Evolutionary conservation across 805 yeast species (phyloP).

Genomic region (Ogataea allantospora): DNA sequence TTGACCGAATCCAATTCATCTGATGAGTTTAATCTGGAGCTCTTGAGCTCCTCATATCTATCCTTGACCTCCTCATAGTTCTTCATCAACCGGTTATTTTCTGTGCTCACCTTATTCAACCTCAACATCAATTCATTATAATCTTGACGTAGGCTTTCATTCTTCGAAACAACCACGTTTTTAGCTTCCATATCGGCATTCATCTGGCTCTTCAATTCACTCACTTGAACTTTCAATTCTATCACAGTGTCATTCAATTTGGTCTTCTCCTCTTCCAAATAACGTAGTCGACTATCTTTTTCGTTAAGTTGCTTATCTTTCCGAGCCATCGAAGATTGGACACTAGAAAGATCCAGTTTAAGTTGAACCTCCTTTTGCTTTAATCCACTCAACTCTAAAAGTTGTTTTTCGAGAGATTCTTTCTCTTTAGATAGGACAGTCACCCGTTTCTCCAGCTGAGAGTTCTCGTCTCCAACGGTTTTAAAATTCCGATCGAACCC

Average conservation of each 20-base stretch:
- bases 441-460: conserved; percentile 31
- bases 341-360: conserved; percentile 48
- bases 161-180: conserved; percentile 40
- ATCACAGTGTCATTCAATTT: conserved; percentile 38
- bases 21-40: conserved; percentile 24
- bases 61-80: conserved; percentile 40
- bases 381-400: conserved; percentile 41
- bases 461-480: conserved; percentile 29
- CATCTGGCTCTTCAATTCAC: conserved; percentile 39
- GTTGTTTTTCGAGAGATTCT: conserved; percentile 21
- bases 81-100: conserved; percentile 39
- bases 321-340: conserved; percentile 42
- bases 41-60: conserved; percentile 38
- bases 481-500: conserved; percentile 25
- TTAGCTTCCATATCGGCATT: conserved; percentile 38
- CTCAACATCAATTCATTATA: conserved; percentile 36
- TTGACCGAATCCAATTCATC: conserved; percentile 50
- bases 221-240: conserved; percentile 40
- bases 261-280: conserved; percentile 39
- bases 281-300: conserved; percentile 36
- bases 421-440: conserved; percentile 39
- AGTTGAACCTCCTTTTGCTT: conserved; percentile 41
- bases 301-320: conserved; percentile 44
- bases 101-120: conserved; percentile 41
- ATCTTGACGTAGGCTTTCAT: conserved; percentile 37